These are phyloP conservation scores for Phaseolus coccineus DNA, from an alignment of 331 rosid genomes.

Conservation along the genomic window DNA sequence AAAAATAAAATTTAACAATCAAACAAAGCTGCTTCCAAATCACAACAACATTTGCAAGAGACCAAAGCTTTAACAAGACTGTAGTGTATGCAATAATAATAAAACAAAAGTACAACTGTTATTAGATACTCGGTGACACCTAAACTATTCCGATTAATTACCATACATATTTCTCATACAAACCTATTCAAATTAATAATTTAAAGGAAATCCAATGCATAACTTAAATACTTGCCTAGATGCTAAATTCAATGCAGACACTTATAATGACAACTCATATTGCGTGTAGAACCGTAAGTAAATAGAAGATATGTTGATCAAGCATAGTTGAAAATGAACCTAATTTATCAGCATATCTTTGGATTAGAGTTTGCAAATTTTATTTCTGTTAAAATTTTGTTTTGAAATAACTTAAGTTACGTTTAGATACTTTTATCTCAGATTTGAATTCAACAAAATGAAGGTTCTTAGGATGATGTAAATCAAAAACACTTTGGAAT, in stretches of 20 bases:
- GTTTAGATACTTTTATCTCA: not conserved
- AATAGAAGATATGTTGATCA: slow-evolving; percentile 16
- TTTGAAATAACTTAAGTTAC: not conserved
- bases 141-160: slow-evolving; percentile 25
- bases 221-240: slow-evolving; percentile 34
- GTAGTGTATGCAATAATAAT: slow-evolving; percentile 14
- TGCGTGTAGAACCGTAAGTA: slow-evolving; percentile 28
- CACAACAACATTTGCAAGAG: slow-evolving; percentile 13
- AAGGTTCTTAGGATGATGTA: not conserved
- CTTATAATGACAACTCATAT: slow-evolving; percentile 7
- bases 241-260: slow-evolving; percentile 39
- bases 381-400: not conserved
- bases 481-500: not conserved
- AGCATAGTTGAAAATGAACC: slow-evolving; percentile 29
- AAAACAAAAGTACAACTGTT: slow-evolving; percentile 4
- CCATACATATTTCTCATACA: slow-evolving; percentile 8
- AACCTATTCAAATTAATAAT: slow-evolving; percentile 31
- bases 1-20: slow-evolving; percentile 34
- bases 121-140: slow-evolving; percentile 24
- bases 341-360: not conserved
- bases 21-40: slow-evolving; percentile 29
- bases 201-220: slow-evolving; percentile 27
- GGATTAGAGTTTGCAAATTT: not conserved
- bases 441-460: not conserved
- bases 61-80: slow-evolving; percentile 11